Evolutionary conservation across 805 yeast species (phyloP), one percentile per base, ranked within the genome.

Genomic region (Metschnikowia matae): DNA sequence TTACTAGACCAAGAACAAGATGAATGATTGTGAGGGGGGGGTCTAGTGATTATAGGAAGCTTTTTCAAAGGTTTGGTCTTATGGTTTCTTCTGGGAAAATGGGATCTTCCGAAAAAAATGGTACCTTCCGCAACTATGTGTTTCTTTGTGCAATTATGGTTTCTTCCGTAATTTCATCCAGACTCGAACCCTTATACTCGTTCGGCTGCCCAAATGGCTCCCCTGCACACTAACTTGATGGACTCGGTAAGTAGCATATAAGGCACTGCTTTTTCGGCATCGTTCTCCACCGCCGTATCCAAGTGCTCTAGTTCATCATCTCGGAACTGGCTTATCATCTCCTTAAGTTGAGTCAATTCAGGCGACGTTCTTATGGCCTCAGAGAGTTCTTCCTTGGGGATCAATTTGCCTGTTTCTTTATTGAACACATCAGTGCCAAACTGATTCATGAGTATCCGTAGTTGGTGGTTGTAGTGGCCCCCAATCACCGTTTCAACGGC

Each of bases 401-500:
- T 53, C 23, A 37, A 35, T 45, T 63, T 56, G 1, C 76, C 76
- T 0, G 74, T 67, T 15, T 55, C 58, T 51, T 69, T 71, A 51
- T 73, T 72, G 48, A 57, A 62, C 3, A 67, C 60, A 1, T 73
- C 73, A 29, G 80, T 73, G 15, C 80, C 77, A 62, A 78, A 88
- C 53, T 85, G 86, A 55, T 82, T 84, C 67, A 80, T 78, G 49
- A 94, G 73, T 38, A 83, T 81, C 48, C 99, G 75, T 56, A 94
- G 73, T 66, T 94, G 99, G 54, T 83, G 84, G 64, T 94, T 94
- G 69, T 94, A 94, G 65, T 94, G 99, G 1, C 88, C 87, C 1
- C 99, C 99, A 65, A 94, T 94, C 5, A 94, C 98, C 0, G 99
- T 94, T 68, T 94, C 99, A 1, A 94, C 98, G 0, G 98, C 98